A percentile compares a stretch with the other conserved stretches of the same genome.
phyloP scores from a whole-genome alignment of 1,284 basidiomycete species.

The Cystobasidium sp. region DNA sequence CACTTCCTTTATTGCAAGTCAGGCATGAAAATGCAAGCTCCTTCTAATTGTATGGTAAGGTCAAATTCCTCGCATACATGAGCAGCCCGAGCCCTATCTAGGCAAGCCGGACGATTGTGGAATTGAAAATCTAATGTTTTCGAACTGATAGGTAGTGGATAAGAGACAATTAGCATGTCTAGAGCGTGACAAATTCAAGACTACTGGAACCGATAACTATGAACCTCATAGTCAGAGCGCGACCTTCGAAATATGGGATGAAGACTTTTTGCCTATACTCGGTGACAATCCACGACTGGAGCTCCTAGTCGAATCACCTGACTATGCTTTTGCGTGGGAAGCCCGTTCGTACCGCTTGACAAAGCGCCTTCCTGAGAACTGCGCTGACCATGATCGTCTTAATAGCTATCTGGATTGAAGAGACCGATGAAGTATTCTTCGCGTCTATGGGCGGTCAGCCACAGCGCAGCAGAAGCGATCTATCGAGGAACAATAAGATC shows the following conservation, averaged over 20 bases:
- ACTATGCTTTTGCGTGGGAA: conserved; percentile 31
- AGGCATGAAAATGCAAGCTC: no score
- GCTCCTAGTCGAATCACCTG: conserved; percentile 8
- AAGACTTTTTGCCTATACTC: conserved; percentile 13
- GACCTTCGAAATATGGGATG: conserved; percentile 27
- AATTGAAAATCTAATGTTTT: background rate
- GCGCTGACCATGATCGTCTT: background rate
- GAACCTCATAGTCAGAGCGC: background rate
- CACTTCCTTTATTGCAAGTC: no score
- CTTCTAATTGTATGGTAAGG: no score
- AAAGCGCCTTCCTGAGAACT: background rate
- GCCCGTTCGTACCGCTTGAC: conserved; percentile 2
- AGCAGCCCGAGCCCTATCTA: no score
- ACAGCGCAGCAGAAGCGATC: conserved; percentile 21
- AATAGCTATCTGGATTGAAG: conserved; percentile 19
- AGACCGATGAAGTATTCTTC: conserved; percentile 31
- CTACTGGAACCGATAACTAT: background rate
- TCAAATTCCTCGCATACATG: no score
- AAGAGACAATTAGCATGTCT: conserved; percentile 9
- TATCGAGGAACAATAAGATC: conserved; percentile 22
- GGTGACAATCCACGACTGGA: conserved; percentile 16
- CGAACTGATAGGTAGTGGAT: conserved; percentile 4
- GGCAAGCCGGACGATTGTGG: no score
- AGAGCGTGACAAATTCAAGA: conserved; percentile 1
- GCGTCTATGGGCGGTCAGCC: conserved; percentile 27